A percentile compares a stretch with the other conserved stretches of the same genome.
phyloP scores from a whole-genome alignment of 192 early-diverging fungal species.

The Kickxella alabastrina region DNA sequence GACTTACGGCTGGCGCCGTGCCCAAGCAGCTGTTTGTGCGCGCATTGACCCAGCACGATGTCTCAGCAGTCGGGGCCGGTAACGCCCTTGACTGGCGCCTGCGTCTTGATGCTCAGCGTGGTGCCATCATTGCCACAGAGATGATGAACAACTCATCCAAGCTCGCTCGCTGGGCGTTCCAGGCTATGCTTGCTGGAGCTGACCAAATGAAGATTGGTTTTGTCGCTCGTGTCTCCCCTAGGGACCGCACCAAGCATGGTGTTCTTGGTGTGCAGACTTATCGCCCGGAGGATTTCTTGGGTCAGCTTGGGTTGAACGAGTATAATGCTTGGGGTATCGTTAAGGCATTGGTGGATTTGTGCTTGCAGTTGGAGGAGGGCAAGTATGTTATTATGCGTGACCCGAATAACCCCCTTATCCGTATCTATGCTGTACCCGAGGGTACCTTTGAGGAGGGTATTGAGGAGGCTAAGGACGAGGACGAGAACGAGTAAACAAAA shows the following conservation, averaged over 20 bases:
- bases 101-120: slow-evolving; percentile 91
- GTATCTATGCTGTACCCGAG: slow-evolving; percentile 74
- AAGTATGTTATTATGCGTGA: slow-evolving; percentile 94
- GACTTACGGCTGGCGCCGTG: slow-evolving; percentile 52
- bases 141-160: slow-evolving; percentile 98
- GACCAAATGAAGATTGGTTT: slow-evolving; percentile 89
- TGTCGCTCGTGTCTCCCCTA: slow-evolving; percentile 71
- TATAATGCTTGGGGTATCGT: slow-evolving; percentile 95
- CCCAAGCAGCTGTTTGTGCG: slow-evolving; percentile 60
- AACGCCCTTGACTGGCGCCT: slow-evolving; percentile 91
- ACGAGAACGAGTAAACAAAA: not conserved
- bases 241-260: slow-evolving; percentile 75
- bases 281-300: slow-evolving; percentile 85
- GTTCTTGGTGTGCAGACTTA: slow-evolving; percentile 81
- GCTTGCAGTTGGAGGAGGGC: slow-evolving; percentile 83
- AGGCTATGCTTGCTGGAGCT: slow-evolving; percentile 82
- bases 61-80: slow-evolving; percentile 75
- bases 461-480: slow-evolving; percentile 11
- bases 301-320: slow-evolving; percentile 81
- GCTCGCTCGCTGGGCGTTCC: slow-evolving; percentile 92
- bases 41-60: slow-evolving; percentile 93
- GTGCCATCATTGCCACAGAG: slow-evolving; percentile 93
- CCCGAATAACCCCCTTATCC: slow-evolving; percentile 88
- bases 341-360: slow-evolving; percentile 88
- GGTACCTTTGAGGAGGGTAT: slow-evolving; percentile 59